Conservation (phyloP, 176 grass and related monocot genomes). For the Puccinellia tenuiflora region DNA sequence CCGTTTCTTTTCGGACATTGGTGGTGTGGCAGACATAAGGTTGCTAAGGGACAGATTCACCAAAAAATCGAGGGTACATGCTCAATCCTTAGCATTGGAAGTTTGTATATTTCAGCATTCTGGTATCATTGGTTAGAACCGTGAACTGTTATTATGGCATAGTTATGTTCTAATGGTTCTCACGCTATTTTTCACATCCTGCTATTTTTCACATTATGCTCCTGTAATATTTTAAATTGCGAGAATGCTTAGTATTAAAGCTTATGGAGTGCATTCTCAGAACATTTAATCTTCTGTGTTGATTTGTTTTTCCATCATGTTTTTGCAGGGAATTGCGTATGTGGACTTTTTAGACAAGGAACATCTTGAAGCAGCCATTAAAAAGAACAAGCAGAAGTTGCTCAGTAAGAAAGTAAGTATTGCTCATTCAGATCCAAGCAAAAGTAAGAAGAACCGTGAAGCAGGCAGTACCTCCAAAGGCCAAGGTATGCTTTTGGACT, state of each 20-base stretch:
- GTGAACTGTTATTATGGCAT: neutral
- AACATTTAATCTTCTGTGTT: neutral
- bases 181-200: neutral
- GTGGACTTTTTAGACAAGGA: conserved; percentile 85
- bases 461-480: conserved; percentile 30
- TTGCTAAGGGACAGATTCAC: conserved; percentile 80
- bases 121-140: neutral
- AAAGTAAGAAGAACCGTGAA: conserved; percentile 51
- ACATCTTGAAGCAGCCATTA: conserved; percentile 80
- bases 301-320: conserved; percentile 9
- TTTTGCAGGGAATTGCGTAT: conserved; percentile 83
- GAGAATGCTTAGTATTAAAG: neutral
- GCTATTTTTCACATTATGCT: neutral
- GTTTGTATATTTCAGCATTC: conserved; percentile 17
- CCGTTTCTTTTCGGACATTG: conserved; percentile 66
- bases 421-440: conserved; percentile 79
- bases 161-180: neutral
- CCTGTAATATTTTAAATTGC: neutral
- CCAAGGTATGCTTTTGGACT: conserved; percentile 38
- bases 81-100: neutral
- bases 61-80: conserved; percentile 68
- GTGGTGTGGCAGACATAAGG: conserved; percentile 71
- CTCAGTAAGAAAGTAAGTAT: conserved; percentile 75
- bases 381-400: conserved; percentile 72
- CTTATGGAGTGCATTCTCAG: neutral